Base-by-base conservation (phyloP, 2,329 filamentous ascomycete species). In the Aureobasidium leucospermi region DNA sequence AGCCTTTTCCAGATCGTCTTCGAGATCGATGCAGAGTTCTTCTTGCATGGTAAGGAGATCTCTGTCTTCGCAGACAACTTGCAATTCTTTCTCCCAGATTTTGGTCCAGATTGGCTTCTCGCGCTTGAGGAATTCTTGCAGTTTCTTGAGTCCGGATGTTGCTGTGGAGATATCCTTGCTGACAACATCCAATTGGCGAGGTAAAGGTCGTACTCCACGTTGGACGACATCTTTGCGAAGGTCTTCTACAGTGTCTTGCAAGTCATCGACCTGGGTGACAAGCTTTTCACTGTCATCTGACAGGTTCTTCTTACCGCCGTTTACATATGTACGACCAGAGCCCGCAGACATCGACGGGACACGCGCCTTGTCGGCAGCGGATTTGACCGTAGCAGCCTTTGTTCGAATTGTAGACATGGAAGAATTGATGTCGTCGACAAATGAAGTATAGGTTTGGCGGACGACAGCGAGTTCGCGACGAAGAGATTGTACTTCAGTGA, bases 31-130 rank as follows among this genome's bases (percentile, higher is more conserved):
- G 64, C 93, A 87, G 63, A 99, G 83, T 67, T 97, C 94, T 76
- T 99, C 94, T 79, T 96, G 93, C 80, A 97, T 88, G 52, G 91
- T 94, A 66, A 99, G 83, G 73, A 96, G 86, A 70, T 97, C 93
- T 65, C 92, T 86, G 69, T 96, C 94, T 71, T 96, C 91, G 75
- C 94, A 97, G 2, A 99, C 93, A 56, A 93, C 87, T 73, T 97
- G 90, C 47, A 99, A 79, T 73, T 97, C 92, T 75, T 95, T 92
- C 81, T 97, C 93, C 94, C 94, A 99, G 64, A 97, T 96, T 83
- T 96, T 96, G 58, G 91, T 96, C 93, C 94, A 99, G 60, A 96
- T 80, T 0, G 94, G 94, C 74, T 96, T 96, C 81, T 99, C 94
- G 48, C 85, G 84, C 67, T 86, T 87, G 76, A 99, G 83, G 77